phyloP scores from a whole-genome alignment of 179 eudicot species.

The Camellia oleifera region DNA sequence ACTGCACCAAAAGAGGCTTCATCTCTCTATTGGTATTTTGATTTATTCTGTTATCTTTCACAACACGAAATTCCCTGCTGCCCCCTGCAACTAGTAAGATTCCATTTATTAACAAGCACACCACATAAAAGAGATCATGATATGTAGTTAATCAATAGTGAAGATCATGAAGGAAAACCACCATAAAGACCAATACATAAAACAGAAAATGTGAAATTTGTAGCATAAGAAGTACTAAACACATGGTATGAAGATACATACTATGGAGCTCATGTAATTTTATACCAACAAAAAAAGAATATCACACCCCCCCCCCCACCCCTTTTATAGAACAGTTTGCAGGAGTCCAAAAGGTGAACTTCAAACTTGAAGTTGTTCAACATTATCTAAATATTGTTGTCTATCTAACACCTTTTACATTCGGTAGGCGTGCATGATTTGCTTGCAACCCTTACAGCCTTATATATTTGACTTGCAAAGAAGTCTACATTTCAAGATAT shows the following conservation, averaged over 20 bases:
- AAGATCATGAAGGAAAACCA: neutral
- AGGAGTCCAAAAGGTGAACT: no score
- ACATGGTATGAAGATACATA: neutral
- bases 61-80: constrained; percentile 81
- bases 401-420: no score
- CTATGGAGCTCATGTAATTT: neutral
- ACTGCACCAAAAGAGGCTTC: constrained; percentile 34
- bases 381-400: no score
- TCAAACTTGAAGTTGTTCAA: no score
- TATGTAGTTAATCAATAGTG: neutral
- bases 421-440: no score
- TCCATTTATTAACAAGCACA: constrained; percentile 6
- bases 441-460: no score
- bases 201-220: neutral
- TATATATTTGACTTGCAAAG: no score
- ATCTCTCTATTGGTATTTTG: constrained; percentile 43
- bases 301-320: neutral
- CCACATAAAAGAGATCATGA: neutral
- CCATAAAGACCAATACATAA: neutral
- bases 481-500: no score
- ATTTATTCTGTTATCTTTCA: constrained; percentile 77
- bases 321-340: no score
- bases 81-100: constrained; percentile 40
- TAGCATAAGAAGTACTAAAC: neutral
- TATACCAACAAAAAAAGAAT: neutral